Conservation (phyloP, 164 flowering plant genomes). For the Chimonanthus salicifolius region DNA sequence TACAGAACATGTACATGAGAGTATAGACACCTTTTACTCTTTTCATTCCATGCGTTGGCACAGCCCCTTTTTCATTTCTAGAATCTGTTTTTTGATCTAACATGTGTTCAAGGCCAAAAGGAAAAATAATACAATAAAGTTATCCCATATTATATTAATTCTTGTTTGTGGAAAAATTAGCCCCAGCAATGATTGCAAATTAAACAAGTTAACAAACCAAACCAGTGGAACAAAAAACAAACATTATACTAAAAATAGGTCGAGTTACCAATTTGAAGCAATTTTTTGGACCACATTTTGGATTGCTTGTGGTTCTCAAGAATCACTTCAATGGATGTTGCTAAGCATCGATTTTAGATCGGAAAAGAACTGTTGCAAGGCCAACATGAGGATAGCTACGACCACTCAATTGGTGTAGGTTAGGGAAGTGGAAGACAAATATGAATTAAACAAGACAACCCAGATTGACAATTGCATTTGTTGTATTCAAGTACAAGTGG, state of each 20-base stretch:
- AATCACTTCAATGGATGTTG: not conserved
- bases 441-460: not conserved
- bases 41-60: not conserved
- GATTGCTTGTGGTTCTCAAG: too few relatives aligned
- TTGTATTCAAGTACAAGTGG: not conserved
- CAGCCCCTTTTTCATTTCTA: not conserved
- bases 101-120: not conserved
- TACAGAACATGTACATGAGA: not conserved
- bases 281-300: too few relatives aligned
- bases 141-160: too few relatives aligned
- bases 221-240: not conserved
- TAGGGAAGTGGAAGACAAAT: not conserved
- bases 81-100: slow-evolving; percentile 3
- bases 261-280: too few relatives aligned
- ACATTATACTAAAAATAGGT: too few relatives aligned
- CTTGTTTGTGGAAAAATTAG: not conserved
- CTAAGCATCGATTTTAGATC: not conserved
- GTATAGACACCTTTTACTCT: not conserved
- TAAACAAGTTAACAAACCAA: not conserved
- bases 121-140: not conserved
- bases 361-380: not conserved
- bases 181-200: not conserved
- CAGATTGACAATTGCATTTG: not conserved
- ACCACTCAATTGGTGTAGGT: not conserved
- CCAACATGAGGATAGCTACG: not conserved